phyloP scores from a whole-genome alignment of 345 rosid species.

The Geranium brycei region DNA sequence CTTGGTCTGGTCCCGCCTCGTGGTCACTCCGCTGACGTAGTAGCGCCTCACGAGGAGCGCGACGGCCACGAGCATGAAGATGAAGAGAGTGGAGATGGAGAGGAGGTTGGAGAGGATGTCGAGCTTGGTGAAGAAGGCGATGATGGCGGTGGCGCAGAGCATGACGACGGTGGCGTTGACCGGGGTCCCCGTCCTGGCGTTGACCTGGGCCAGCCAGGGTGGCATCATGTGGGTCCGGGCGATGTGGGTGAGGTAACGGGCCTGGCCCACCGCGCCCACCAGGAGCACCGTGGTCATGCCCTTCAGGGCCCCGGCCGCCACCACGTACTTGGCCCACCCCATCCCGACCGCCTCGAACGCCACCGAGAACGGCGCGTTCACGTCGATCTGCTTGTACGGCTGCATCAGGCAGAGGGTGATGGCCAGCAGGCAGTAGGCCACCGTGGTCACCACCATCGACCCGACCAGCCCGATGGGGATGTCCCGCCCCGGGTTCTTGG shows the following conservation, averaged over 20 bases:
- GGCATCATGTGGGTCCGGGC: constrained; percentile 47
- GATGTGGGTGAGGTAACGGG: constrained; percentile 37
- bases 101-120: constrained; percentile 23
- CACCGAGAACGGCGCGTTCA: constrained; percentile 25
- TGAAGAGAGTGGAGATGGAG: constrained; percentile 31
- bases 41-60: constrained; percentile 30
- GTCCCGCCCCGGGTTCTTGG: constrained; percentile 28
- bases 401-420: constrained; percentile 28
- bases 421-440: constrained; percentile 19
- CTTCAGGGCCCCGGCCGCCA: constrained; percentile 29
- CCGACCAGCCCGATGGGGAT: constrained; percentile 36
- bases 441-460: constrained; percentile 18
- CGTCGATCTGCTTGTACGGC: constrained; percentile 13
- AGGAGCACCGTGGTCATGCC: constrained; percentile 37
- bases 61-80: constrained; percentile 30
- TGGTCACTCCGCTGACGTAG: constrained; percentile 23
- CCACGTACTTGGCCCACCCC: constrained; percentile 38
- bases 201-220: constrained; percentile 32
- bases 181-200: constrained; percentile 26
- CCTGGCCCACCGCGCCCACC: constrained; percentile 34
- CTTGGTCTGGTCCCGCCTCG: constrained; percentile 12
- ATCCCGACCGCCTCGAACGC: constrained; percentile 28
- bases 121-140: constrained; percentile 32
- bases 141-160: constrained; percentile 24
- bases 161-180: constrained; percentile 30